These are phyloP conservation scores for Ziziphus jujuba DNA, from an alignment of 306 rosid genomes.

Conservation along the genomic window DNA sequence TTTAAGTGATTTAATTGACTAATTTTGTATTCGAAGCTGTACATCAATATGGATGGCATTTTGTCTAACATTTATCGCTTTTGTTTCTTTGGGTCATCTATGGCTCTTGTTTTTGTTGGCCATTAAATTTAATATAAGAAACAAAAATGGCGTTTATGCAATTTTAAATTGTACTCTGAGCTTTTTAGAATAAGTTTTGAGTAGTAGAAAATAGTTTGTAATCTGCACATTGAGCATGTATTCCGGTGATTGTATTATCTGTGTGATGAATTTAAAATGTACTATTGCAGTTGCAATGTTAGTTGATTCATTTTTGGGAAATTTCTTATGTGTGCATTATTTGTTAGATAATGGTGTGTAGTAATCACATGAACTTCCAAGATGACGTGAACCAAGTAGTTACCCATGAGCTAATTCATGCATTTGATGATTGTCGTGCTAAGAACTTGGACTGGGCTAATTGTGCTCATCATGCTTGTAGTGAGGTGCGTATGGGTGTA, in stretches of 20 bases:
- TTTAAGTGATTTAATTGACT: not conserved
- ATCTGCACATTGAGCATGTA: not conserved
- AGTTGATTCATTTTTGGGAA: not conserved
- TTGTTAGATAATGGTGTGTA: slow-evolving; percentile 66
- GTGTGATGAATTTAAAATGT: not conserved
- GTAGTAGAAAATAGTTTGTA: not conserved
- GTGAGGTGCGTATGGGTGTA: slow-evolving; percentile 53
- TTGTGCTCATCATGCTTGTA: slow-evolving; percentile 96
- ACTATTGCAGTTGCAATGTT: not conserved
- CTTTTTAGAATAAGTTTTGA: not conserved
- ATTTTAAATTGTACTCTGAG: not conserved
- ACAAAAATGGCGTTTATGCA: not conserved
- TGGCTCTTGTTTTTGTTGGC: too few relatives aligned
- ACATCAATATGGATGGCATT: not conserved
- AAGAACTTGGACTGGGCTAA: slow-evolving; percentile 75
- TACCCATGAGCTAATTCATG: slow-evolving; percentile 88
- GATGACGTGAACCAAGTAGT: slow-evolving; percentile 82
- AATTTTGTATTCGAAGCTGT: not conserved
- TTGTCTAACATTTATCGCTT: not conserved
- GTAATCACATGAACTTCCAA: slow-evolving; percentile 55
- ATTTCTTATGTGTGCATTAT: slow-evolving; percentile 21
- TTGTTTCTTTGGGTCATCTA: not conserved
- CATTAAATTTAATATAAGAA: not conserved
- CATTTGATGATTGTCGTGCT: slow-evolving; percentile 79
- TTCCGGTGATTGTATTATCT: slow-evolving; percentile 1